These are phyloP conservation scores for Neophaeococcomyces aloes DNA, from an alignment of 2,329 filamentous ascomycete species.

Conservation along the genomic window DNA sequence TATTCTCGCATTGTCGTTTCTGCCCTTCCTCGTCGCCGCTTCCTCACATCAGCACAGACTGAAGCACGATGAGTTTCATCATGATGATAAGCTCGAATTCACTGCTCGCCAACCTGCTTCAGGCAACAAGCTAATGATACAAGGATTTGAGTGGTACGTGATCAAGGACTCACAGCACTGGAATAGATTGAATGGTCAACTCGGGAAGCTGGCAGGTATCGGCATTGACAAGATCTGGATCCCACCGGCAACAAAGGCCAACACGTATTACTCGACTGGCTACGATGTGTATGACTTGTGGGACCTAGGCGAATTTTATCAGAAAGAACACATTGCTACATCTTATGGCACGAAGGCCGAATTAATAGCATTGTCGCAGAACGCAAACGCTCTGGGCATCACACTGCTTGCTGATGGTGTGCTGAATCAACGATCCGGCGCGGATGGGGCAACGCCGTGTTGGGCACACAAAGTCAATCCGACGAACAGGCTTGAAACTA, in stretches of 20 bases:
- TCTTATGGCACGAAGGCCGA: constrained; percentile 1
- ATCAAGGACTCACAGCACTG: constrained; percentile 6
- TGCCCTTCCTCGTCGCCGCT: too few relatives aligned
- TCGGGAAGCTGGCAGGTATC: constrained; percentile 1
- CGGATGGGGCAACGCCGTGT: constrained; percentile 1
- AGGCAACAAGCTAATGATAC: constrained; percentile 1
- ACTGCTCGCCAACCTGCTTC: background rate
- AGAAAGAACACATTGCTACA: constrained; percentile 3
- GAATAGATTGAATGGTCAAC: constrained; percentile 4
- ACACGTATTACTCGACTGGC: background rate
- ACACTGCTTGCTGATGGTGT: background rate
- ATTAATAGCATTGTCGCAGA: background rate
- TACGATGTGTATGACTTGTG: constrained; percentile 8
- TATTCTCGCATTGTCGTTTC: too few relatives aligned
- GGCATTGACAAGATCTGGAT: constrained; percentile 5
- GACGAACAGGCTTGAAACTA: constrained; percentile 1
- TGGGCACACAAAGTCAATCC: constrained; percentile 1
- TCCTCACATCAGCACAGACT: too few relatives aligned
- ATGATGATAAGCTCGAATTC: too few relatives aligned
- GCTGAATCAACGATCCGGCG: constrained; percentile 2
- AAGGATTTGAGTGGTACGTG: constrained; percentile 9
- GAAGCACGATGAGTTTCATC: too few relatives aligned
- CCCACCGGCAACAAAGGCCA: constrained; percentile 5
- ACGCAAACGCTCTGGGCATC: background rate
- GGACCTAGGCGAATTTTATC: constrained; percentile 6